Percentiles rank a stretch among this genome's conserved stretches.
phyloP scores from a whole-genome alignment of 2,329 filamentous ascomycete species.

The Fusarium floridanum region DNA sequence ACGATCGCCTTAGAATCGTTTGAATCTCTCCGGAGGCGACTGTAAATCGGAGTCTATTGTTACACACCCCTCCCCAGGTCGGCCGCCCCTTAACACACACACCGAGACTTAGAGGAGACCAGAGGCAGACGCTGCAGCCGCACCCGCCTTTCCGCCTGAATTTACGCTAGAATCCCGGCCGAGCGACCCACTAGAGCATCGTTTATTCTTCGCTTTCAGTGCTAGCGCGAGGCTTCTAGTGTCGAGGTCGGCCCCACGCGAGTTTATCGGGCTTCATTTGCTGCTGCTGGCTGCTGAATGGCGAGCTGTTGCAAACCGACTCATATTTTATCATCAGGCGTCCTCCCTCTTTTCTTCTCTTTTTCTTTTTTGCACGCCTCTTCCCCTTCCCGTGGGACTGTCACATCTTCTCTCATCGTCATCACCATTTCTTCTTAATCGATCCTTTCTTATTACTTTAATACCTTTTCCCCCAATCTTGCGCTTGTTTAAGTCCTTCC shows the following conservation, averaged over 20 bases:
- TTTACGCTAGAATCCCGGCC: slow-evolving; percentile 28
- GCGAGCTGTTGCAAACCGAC: slow-evolving; percentile 16
- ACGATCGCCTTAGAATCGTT: not conserved
- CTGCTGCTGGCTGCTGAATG: slow-evolving; percentile 15
- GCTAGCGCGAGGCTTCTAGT: slow-evolving; percentile 20
- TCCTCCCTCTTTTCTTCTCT: slow-evolving; percentile 26
- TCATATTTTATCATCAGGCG: slow-evolving; percentile 34
- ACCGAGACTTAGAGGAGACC: not conserved
- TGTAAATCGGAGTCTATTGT: not conserved
- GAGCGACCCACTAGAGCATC: slow-evolving; percentile 22
- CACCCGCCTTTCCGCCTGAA: slow-evolving; percentile 25
- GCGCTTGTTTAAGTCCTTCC: slow-evolving; percentile 15
- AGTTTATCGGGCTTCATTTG: slow-evolving; percentile 40
- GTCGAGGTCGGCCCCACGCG: slow-evolving; percentile 20
- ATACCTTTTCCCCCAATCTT: slow-evolving; percentile 17
- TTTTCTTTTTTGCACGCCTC: slow-evolving; percentile 11
- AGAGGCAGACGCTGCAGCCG: slow-evolving; percentile 20
- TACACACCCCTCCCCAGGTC: slow-evolving; percentile 12
- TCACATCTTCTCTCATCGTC: slow-evolving; percentile 12
- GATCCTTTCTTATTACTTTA: slow-evolving; percentile 40
- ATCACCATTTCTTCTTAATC: slow-evolving; percentile 32
- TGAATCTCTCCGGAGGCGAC: not conserved
- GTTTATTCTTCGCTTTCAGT: slow-evolving; percentile 34
- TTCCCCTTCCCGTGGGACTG: slow-evolving; percentile 8
- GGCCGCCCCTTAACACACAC: slow-evolving; percentile 29